Evolutionary conservation across 495 filamentous ascomycete genomes (phyloP), one percentile per base, ranked within the genome.

Genomic region (Ramalina intermedia): DNA sequence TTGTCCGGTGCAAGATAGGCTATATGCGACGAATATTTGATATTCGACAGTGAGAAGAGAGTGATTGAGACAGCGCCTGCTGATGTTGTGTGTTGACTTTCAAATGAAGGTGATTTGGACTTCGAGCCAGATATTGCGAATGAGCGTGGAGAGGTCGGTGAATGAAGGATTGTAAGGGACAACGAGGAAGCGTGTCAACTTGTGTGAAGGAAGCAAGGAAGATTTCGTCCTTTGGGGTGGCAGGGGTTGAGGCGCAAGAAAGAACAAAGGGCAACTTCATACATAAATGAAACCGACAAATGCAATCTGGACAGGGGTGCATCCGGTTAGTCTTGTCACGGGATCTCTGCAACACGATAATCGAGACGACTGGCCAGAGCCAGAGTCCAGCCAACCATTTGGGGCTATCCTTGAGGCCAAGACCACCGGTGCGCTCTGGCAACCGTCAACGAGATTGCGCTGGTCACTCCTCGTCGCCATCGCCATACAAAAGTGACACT

Each of bases 271-370:
- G n/a, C 24, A 37, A 35, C 44, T 35, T 47, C 44, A 47, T 37
- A 47, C 44, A 37, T 47, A 37, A 47, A 47, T 47, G 44, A 47
- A 47, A 47, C 44, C 37, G 18, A 47, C 29, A 35, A 21, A 47
- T 27, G 44, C 44, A 47, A 47, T 36, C 21, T 47, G 24, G n/a
- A n/a, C 21, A 27, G 41, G 17, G 21, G 14, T 17, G 17, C 39
- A 41, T 23, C 21, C 14, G 44, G 44, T 24, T 24, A 24, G 23
- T 24, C 23, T 24, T 24, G 23, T 24, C 23, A 24, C 23, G 23
- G 23, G 23, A 24, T 24, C 23, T 24, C 23, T 24, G 23, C 23
- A 24, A 24, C 23, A 24, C 42, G 18, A 16, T 9, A 27, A 26
- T 11, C 6, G 18, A 44, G 17, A 27, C 18, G 17, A 44, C 24